Evolutionary conservation across 352 stramenopile genomes (phyloP).

Genomic region (Elongisporangium prolatum): DNA sequence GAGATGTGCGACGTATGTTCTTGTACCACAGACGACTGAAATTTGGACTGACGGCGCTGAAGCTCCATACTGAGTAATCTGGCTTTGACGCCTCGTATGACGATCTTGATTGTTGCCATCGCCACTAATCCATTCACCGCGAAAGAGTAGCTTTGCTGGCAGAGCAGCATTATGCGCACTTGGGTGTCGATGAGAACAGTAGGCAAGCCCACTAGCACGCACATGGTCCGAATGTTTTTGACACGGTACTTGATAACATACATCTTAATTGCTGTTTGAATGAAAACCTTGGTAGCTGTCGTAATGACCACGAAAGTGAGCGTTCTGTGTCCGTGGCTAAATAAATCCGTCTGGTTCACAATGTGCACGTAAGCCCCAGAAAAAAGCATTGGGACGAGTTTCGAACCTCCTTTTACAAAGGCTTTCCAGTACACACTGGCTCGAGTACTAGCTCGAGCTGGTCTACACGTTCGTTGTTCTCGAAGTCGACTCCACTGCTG

Average conservation of each 20-base stretch:
- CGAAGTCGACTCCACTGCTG: slow-evolving; percentile 2
- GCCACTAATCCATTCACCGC: slow-evolving; percentile 19
- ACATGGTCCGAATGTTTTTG: slow-evolving; percentile 32
- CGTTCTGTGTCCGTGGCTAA: neutral
- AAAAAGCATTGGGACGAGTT: slow-evolving; percentile 10
- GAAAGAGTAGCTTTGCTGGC: slow-evolving; percentile 15
- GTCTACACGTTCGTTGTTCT: no score
- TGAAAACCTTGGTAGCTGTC: slow-evolving; percentile 23
- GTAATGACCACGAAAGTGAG: slow-evolving; percentile 18
- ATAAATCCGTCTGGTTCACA: slow-evolving; percentile 8
- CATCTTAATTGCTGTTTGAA: slow-evolving; percentile 27
- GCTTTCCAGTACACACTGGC: neutral
- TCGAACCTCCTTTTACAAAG: neutral
- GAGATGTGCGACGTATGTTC: neutral
- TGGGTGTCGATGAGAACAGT: slow-evolving; percentile 47
- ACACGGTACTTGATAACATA: slow-evolving; percentile 20
- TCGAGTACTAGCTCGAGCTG: no score
- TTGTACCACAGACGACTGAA: neutral
- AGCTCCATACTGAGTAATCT: slow-evolving; percentile 10
- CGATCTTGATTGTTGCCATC: slow-evolving; percentile 27
- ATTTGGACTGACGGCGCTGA: neutral
- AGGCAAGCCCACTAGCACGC: slow-evolving; percentile 23
- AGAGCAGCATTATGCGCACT: slow-evolving; percentile 30
- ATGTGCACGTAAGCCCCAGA: slow-evolving; percentile 22
- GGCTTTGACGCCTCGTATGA: slow-evolving; percentile 19